Base-by-base conservation (phyloP, 148 eudicot species). In the Silene latifolia region DNA sequence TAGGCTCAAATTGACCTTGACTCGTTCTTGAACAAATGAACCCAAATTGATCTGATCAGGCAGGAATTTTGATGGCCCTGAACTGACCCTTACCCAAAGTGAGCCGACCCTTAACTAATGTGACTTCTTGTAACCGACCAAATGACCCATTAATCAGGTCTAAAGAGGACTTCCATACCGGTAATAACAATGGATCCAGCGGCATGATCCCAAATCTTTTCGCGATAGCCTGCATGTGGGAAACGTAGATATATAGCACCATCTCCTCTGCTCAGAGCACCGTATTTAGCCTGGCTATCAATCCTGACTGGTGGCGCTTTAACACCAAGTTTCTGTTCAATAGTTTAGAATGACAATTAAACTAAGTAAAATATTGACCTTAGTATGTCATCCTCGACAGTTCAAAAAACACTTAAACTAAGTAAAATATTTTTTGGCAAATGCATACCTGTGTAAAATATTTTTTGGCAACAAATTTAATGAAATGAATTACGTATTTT, bases 171-270 rank as follows among this genome's bases (percentile, higher is more conserved):
- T 58, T 32, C 23, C 61, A 62, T 78, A 91, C 98, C 98, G 78
- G 96, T 83, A 69, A 92, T 93, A 47, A 95, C 98, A 66, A 92
- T 86, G 81, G 83, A 77, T 79, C 98, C 98, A 69, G 98, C 98
- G 24, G 98, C 98, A 80, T 95, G 98, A 77, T 95, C 98, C 98
- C 98, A 95, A 72, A 95, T 95, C 73, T 94, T 95, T 71, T 95
- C 98, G 7, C 96, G 88, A 70, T 95, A 95, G 59, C 98, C 98
- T 67, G 92, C 86, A 72, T 88, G 93, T 57, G 98, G 96, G 76
- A 94, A 92, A 25, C 98, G 91, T 72, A 94, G 76, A 86, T 94
- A 94, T 82, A 94, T 94, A 46, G 97, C 93, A 44, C 98, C 98
- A 83, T 94, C 98, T 64, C 98, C 98, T 88, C 96, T 88, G 74